Evolutionary conservation across 257 asterid species (phyloP).

Genomic region (Nyctanthes arbortristis): DNA sequence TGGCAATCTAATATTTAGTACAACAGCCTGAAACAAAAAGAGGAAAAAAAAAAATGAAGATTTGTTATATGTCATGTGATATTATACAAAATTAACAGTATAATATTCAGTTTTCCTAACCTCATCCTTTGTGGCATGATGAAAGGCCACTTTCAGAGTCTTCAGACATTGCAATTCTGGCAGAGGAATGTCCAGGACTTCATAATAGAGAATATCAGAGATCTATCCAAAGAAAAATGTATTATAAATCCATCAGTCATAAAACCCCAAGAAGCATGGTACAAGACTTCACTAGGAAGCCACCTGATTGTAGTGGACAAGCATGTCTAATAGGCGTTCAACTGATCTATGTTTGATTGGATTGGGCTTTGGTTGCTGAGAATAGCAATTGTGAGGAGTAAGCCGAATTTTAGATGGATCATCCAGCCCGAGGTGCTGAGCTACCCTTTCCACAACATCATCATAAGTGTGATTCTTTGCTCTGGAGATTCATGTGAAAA

Average conservation of each 20-base stretch:
- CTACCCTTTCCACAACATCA: constrained; percentile 93
- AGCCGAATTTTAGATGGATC: constrained; percentile 95
- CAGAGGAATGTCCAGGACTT: constrained; percentile 96
- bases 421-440: constrained; percentile 76
- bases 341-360: constrained; percentile 85
- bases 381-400: constrained; percentile 97
- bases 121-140: constrained; percentile 94
- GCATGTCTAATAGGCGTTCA: constrained; percentile 87
- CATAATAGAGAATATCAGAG: constrained; percentile 91
- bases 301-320: constrained; percentile 99
- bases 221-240: constrained; percentile 47
- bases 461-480: constrained; percentile 91
- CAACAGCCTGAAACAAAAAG: constrained; percentile 58
- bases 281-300: neutral
- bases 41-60: too few relatives aligned
- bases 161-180: constrained; percentile 96
- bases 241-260: constrained; percentile 23
- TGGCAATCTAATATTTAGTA: constrained; percentile 87
- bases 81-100: neutral
- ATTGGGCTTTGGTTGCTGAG: constrained; percentile 97
- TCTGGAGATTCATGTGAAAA: constrained; percentile 45
- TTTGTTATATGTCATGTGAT: constrained; percentile 4
- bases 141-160: constrained; percentile 94
- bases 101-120: constrained; percentile 34
- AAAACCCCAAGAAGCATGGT: neutral